phyloP scores from a whole-genome alignment of 202 grass and related monocot genomes.

The Zizania palustris region DNA sequence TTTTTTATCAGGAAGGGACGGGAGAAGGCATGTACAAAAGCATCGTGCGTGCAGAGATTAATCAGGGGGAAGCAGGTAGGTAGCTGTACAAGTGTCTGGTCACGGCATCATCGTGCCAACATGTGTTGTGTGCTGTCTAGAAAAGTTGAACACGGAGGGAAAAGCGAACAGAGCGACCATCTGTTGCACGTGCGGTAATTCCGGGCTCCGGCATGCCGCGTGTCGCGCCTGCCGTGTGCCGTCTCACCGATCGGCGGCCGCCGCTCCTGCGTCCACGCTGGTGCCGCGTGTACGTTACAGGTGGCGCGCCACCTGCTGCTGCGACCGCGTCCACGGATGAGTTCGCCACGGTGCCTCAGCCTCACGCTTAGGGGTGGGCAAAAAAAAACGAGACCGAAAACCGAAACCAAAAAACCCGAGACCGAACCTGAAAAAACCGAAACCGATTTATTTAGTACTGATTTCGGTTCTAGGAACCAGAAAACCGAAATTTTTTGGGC shows the following conservation, averaged over 20 bases:
- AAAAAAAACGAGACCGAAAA: too few species aligned
- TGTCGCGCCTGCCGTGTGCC: not conserved
- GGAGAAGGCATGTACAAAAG: too few species aligned
- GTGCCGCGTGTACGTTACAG: conserved; percentile 18
- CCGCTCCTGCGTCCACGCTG: not conserved
- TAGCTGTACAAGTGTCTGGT: conserved; percentile 10
- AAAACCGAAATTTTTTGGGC: too few species aligned
- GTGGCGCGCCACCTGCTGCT: not conserved
- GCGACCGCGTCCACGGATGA: not conserved
- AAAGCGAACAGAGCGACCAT: not conserved
- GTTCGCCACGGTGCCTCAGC: too few species aligned
- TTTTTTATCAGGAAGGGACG: too few species aligned
- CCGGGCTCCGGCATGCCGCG: not conserved
- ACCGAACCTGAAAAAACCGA: too few species aligned
- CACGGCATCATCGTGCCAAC: not conserved
- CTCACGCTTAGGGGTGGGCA: too few species aligned
- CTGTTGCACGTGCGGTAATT: conserved; percentile 4
- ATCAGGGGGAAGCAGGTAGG: too few species aligned
- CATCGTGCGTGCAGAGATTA: too few species aligned
- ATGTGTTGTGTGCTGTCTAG: not conserved
- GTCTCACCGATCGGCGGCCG: not conserved
- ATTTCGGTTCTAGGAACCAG: too few species aligned
- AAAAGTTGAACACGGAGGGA: not conserved
- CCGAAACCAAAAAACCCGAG: too few species aligned
- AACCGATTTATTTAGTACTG: too few species aligned